Evolutionary conservation across 768 basidiomycete genomes (phyloP).

Genomic region (Amyloporia xantha): DNA sequence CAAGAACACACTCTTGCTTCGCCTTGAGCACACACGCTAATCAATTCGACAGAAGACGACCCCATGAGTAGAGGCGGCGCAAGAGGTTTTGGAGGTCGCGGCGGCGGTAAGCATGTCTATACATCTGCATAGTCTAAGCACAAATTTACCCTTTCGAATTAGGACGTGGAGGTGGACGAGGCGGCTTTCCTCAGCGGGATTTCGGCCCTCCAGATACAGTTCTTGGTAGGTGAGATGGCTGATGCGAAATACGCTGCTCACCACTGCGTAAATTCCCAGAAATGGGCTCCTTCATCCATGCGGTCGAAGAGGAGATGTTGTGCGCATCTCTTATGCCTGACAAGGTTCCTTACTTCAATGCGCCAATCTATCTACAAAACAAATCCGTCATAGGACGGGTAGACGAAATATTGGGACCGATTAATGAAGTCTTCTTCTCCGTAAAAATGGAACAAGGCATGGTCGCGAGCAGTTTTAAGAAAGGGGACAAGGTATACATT

Average conservation of each 20-base stretch:
- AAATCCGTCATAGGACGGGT: constrained; percentile 95
- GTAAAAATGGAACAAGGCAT: constrained; percentile 97
- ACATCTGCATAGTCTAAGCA: background rate
- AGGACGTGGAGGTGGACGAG: constrained; percentile 36
- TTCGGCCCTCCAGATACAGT: constrained; percentile 75
- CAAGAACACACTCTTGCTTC: no score
- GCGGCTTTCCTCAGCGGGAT: constrained; percentile 68
- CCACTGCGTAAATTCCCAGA: constrained; percentile 41
- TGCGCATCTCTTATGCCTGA: constrained; percentile 79
- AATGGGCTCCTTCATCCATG: constrained; percentile 88
- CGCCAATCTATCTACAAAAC: constrained; percentile 95
- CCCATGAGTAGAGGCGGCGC: constrained; percentile 47
- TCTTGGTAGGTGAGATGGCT: constrained; percentile 44
- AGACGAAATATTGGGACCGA: constrained; percentile 98
- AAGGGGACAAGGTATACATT: constrained; percentile 97
- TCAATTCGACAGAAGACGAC: background rate
- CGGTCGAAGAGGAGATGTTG: constrained; percentile 98
- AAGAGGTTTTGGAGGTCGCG: constrained; percentile 48
- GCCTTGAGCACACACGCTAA: no score
- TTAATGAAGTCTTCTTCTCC: constrained; percentile 97
- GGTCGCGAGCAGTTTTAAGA: constrained; percentile 92
- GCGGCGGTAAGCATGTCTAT: constrained; percentile 35
- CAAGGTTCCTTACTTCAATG: constrained; percentile 98
- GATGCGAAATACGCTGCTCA: background rate
- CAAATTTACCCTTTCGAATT: background rate